Conservation (phyloP, 2,329 filamentous ascomycete genomes). For the Colletotrichum costaricense region DNA sequence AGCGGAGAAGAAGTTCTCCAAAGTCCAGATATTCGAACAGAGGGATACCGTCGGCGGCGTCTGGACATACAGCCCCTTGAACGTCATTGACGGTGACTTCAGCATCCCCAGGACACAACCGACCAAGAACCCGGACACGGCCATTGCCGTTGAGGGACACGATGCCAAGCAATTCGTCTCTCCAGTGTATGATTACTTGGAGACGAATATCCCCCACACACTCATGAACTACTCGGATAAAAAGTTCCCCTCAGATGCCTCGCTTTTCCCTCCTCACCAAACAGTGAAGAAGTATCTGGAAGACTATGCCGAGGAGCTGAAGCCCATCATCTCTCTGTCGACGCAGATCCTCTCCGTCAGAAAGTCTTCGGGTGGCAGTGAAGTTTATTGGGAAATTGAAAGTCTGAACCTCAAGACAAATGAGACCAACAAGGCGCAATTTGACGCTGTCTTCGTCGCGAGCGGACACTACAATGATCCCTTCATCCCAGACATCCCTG, state of each 20-base stretch:
- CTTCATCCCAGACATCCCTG: conserved; percentile 66
- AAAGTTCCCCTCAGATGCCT: conserved; percentile 65
- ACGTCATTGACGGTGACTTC: conserved; percentile 37
- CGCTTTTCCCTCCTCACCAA: conserved; percentile 75
- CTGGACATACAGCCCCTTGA: conserved; percentile 72
- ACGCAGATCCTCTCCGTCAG: conserved; percentile 67
- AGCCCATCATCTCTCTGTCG: conserved; percentile 67
- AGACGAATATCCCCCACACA: conserved; percentile 80
- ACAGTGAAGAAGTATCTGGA: conserved; percentile 74
- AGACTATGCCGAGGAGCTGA: conserved; percentile 70
- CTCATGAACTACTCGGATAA: conserved; percentile 78
- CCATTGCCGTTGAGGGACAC: conserved; percentile 41
- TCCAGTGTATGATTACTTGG: conserved; percentile 73
- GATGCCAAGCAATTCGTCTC: conserved; percentile 68
- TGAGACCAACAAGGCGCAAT: conserved; percentile 47
- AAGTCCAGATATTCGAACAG: conserved; percentile 78
- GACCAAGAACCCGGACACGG: conserved; percentile 54
- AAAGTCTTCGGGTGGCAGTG: conserved; percentile 38
- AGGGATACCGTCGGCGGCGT: conserved; percentile 73
- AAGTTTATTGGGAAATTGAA: conserved; percentile 61
- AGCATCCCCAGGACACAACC: conserved; percentile 43
- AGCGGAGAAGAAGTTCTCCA: conserved; percentile 71
- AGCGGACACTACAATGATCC: conserved; percentile 73
- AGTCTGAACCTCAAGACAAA: conserved; percentile 44
- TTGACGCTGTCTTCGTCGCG: conserved; percentile 72